These are phyloP conservation scores for Haematococcus lacustris DNA, from an alignment of 139 green algal genomes.

Conservation along the genomic window DNA sequence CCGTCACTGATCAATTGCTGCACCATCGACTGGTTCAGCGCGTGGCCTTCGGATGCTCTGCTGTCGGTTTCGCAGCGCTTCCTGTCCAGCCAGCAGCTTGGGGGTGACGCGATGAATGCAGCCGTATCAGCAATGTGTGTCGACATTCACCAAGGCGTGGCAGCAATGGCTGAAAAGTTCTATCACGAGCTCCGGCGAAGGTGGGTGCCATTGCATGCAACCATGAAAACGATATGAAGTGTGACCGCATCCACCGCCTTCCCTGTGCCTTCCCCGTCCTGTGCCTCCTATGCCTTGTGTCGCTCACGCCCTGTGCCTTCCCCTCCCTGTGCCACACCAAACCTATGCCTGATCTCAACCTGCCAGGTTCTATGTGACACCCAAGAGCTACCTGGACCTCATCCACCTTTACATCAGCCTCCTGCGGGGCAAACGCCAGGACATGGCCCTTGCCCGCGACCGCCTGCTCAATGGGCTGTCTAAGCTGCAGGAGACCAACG, in stretches of 20 bases:
- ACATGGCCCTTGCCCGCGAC: slow-evolving; percentile 42
- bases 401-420: slow-evolving; percentile 68
- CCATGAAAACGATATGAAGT: too few relatives aligned
- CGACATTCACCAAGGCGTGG: slow-evolving; percentile 52
- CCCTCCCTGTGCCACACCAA: too few relatives aligned
- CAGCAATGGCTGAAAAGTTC: slow-evolving; percentile 36
- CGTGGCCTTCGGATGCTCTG: slow-evolving; percentile 50
- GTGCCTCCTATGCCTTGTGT: too few relatives aligned
- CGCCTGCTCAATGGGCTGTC: slow-evolving; percentile 68
- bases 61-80: slow-evolving; percentile 30
- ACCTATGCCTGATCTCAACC: too few relatives aligned
- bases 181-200: slow-evolving; percentile 50
- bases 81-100: slow-evolving; percentile 19
- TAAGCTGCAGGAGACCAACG: slow-evolving; percentile 75
- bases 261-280: too few relatives aligned
- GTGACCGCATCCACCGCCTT: too few relatives aligned
- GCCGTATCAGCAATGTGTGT: slow-evolving; percentile 36
- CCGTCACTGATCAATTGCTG: slow-evolving; percentile 72
- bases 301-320: too few relatives aligned
- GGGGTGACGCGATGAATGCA: slow-evolving; percentile 7
- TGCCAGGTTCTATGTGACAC: slow-evolving; percentile 76
- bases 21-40: slow-evolving; percentile 80
- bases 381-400: slow-evolving; percentile 79
- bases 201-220: slow-evolving; percentile 8
- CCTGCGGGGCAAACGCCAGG: slow-evolving; percentile 33